phyloP scores from a whole-genome alignment of 176 grass and related monocot species.

The Elaeis guineensis region DNA sequence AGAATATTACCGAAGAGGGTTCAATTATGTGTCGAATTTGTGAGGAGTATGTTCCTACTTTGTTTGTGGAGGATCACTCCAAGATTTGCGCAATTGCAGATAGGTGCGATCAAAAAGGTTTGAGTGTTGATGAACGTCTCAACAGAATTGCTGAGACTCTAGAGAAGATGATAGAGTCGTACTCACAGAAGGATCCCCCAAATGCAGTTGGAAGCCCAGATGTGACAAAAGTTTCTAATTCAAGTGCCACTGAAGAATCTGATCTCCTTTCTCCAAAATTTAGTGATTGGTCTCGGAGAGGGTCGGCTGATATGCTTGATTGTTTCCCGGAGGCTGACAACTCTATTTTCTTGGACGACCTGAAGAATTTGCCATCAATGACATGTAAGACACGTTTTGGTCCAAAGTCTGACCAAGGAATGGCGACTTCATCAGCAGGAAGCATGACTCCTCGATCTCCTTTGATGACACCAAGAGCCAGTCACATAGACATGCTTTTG shows the following conservation, averaged over 20 bases:
- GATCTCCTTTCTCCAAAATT: constrained; percentile 82
- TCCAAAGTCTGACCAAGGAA: constrained; percentile 89
- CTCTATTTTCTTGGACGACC: constrained; percentile 76
- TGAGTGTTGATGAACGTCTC: constrained; percentile 87
- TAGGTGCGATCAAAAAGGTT: constrained; percentile 90
- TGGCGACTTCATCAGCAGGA: constrained; percentile 89
- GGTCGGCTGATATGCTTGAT: constrained; percentile 84
- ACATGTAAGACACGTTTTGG: constrained; percentile 95
- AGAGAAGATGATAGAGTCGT: constrained; percentile 80
- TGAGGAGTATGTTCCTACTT: constrained; percentile 96
- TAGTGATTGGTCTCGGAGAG: constrained; percentile 76
- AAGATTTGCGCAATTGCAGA: constrained; percentile 87
- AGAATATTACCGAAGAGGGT: constrained; percentile 88
- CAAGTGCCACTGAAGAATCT: constrained; percentile 83
- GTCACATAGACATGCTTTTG: constrained; percentile 90
- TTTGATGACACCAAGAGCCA: constrained; percentile 74
- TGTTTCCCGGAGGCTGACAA: constrained; percentile 74
- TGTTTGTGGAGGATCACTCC: constrained; percentile 87
- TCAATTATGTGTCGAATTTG: constrained; percentile 99
- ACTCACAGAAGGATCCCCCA: constrained; percentile 59
- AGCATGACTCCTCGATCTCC: constrained; percentile 97
- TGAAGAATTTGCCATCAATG: constrained; percentile 81
- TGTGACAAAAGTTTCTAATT: constrained; percentile 64
- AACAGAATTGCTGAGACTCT: constrained; percentile 76
- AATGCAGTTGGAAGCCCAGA: constrained; percentile 50